Evolutionary conservation across 345 rosid species (phyloP).

Genomic region (Populus davidiana): DNA sequence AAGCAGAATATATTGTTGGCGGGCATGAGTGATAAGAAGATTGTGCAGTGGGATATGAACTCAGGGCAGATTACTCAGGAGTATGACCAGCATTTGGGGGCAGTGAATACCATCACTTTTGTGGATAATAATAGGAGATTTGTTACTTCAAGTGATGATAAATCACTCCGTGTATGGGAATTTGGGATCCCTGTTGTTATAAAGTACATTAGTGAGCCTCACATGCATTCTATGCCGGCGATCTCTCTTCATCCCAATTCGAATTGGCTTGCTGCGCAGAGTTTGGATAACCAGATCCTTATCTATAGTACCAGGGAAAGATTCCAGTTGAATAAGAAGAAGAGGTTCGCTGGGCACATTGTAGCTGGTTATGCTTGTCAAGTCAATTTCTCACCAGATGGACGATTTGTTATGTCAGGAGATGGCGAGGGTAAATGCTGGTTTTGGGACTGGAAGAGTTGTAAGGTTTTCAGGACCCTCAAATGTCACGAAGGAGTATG

Average conservation of each 20-base stretch:
- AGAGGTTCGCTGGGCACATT: constrained; percentile 92
- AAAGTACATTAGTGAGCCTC: constrained; percentile 98
- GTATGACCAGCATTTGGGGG: constrained; percentile 35
- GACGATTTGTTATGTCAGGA: constrained; percentile 98
- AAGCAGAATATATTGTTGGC: constrained; percentile 94
- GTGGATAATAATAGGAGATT: constrained; percentile 93
- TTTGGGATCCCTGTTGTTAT: constrained; percentile 97
- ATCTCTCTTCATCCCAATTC: constrained; percentile 86
- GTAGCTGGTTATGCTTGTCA: constrained; percentile 97
- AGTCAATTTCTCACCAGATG: constrained; percentile 98
- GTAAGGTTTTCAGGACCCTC: constrained; percentile 86
- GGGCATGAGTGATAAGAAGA: constrained; percentile 99
- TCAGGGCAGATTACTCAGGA: constrained; percentile 76
- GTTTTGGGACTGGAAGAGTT: constrained; percentile 99
- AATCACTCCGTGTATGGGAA: constrained; percentile 98
- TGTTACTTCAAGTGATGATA: constrained; percentile 96
- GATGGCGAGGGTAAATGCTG: constrained; percentile 99
- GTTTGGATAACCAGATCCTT: constrained; percentile 93
- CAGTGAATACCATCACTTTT: constrained; percentile 94
- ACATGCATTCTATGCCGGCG: constrained; percentile 98
- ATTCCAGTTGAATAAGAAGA: constrained; percentile 95
- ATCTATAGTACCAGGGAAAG: constrained; percentile 87
- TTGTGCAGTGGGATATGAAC: constrained; percentile 99
- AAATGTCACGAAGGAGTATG: constrained; percentile 91
- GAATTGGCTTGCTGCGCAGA: constrained; percentile 98